A percentile compares a stretch with the other conserved stretches of the same genome.
phyloP scores from a whole-genome alignment of 2,329 filamentous ascomycete species.

The Periconia sp. region DNA sequence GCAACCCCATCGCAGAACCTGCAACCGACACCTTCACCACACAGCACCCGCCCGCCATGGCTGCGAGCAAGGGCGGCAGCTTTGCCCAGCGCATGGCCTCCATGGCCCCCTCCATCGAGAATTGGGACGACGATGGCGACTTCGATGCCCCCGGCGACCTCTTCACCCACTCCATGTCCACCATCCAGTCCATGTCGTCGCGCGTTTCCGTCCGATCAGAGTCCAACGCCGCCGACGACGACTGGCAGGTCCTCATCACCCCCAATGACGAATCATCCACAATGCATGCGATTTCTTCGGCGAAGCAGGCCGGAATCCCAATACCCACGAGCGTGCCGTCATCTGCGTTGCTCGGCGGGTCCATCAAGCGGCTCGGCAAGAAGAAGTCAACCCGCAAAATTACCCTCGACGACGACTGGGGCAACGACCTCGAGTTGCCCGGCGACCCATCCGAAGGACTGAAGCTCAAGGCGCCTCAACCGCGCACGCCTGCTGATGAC shows the following conservation, averaged over 20 bases:
- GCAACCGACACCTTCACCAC: conserved; percentile 16
- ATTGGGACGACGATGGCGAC: conserved; percentile 64
- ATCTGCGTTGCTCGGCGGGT: conserved; percentile 88
- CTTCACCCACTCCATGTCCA: conserved; percentile 72
- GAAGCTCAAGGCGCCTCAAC: conserved; percentile 51
- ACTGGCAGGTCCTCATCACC: conserved; percentile 84
- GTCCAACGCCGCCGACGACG: conserved; percentile 76
- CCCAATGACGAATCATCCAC: conserved; percentile 86
- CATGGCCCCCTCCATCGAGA: conserved; percentile 72
- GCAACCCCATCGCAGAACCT: conserved; percentile 3
- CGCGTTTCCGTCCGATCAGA: conserved; percentile 85
- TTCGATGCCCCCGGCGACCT: conserved; percentile 67
- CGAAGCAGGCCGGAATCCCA: conserved; percentile 88
- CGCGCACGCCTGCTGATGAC: conserved; percentile 51
- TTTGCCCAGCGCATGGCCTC: conserved; percentile 48
- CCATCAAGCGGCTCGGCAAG: conserved; percentile 85
- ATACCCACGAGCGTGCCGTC: conserved; percentile 85
- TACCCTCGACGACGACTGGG: conserved; percentile 58
- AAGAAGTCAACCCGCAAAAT: conserved; percentile 53
- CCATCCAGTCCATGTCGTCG: conserved; percentile 77
- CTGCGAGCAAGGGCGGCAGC: conserved; percentile 42
- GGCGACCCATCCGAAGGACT: conserved; percentile 43
- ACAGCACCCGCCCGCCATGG: conserved; percentile 24
- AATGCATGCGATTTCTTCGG: conserved; percentile 83
- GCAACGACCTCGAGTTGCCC: conserved; percentile 56